Percentiles rank a stretch among this genome's conserved stretches.
phyloP scores from a whole-genome alignment of 2,329 filamentous ascomycete species.

The Cryphonectria japonica region DNA sequence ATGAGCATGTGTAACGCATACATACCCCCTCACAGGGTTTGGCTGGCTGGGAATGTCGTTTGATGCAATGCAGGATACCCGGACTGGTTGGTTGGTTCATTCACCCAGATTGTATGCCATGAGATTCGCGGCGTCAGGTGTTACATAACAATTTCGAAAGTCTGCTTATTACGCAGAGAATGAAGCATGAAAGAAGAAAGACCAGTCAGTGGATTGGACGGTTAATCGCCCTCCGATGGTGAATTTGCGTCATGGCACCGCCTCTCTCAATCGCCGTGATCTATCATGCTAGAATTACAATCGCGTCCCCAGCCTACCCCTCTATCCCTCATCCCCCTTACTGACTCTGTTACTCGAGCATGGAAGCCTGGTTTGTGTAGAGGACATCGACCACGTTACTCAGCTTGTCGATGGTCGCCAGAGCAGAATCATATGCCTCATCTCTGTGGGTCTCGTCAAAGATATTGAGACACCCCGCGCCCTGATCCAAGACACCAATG shows the following conservation, averaged over 20 bases:
- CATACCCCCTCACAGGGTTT: slow-evolving; percentile 10
- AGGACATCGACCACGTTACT: slow-evolving; percentile 96
- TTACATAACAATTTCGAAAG: slow-evolving; percentile 14
- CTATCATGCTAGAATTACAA: slow-evolving; percentile 36
- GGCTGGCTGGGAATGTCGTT: neutral
- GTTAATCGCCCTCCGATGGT: slow-evolving; percentile 7
- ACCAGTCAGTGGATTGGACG: neutral
- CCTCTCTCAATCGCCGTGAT: slow-evolving; percentile 23
- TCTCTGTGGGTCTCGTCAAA: slow-evolving; percentile 95
- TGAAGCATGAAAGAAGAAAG: slow-evolving; percentile 6
- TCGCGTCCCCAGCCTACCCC: slow-evolving; percentile 20
- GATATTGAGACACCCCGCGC: slow-evolving; percentile 95
- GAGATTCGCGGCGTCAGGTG: slow-evolving; percentile 19
- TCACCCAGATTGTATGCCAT: slow-evolving; percentile 27
- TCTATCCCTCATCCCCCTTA: slow-evolving; percentile 42
- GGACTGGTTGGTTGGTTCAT: slow-evolving; percentile 18
- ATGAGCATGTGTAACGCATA: slow-evolving; percentile 23
- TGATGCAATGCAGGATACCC: slow-evolving; percentile 27
- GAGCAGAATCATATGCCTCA: slow-evolving; percentile 89
- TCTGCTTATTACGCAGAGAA: slow-evolving; percentile 10
- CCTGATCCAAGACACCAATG: slow-evolving; percentile 94
- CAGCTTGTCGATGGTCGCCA: slow-evolving; percentile 95
- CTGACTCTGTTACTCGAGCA: slow-evolving; percentile 77
- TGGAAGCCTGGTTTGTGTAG: slow-evolving; percentile 95
- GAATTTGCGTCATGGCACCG: slow-evolving; percentile 7